These are phyloP conservation scores for Corylus americana DNA, from an alignment of 306 rosid genomes.

Conservation along the genomic window DNA sequence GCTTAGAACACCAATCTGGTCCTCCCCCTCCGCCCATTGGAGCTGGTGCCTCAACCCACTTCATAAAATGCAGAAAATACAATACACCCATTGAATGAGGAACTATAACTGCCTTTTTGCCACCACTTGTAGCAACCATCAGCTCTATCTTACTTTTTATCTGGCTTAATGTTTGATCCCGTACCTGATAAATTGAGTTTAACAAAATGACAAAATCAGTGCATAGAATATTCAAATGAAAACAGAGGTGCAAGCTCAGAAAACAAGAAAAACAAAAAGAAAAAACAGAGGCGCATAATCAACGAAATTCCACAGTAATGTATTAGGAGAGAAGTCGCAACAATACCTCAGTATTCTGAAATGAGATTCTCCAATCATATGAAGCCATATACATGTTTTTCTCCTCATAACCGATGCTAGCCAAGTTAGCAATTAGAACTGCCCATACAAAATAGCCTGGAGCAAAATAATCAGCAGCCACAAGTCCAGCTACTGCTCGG, in stretches of 20 bases:
- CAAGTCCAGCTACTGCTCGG: slow-evolving; percentile 80
- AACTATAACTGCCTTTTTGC: slow-evolving; percentile 44
- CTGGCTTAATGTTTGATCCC: slow-evolving; percentile 79
- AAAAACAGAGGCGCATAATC: slow-evolving; percentile 14
- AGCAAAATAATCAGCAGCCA: slow-evolving; percentile 90
- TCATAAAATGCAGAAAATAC: slow-evolving; percentile 64
- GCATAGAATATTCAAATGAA: background rate
- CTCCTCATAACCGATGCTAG: slow-evolving; percentile 83
- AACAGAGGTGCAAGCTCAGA: background rate
- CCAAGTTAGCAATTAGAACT: slow-evolving; percentile 81
- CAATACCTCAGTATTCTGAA: slow-evolving; percentile 83
- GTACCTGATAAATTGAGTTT: slow-evolving; percentile 51
- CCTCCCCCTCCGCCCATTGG: slow-evolving; percentile 67
- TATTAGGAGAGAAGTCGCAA: background rate
- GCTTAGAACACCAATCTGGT: slow-evolving; percentile 47
- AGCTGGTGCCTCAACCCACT: slow-evolving; percentile 91
- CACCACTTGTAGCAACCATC: slow-evolving; percentile 46
- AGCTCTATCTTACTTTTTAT: slow-evolving; percentile 69
- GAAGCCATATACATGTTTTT: slow-evolving; percentile 89
- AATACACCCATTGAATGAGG: slow-evolving; percentile 55
- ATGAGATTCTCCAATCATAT: slow-evolving; percentile 87
- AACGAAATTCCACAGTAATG: slow-evolving; percentile 21
- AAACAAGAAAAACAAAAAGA: no score
- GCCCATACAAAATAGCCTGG: slow-evolving; percentile 94
- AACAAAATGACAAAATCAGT: background rate